Evolutionary conservation across 768 basidiomycete species (phyloP), one percentile per base, ranked within the genome.

Genomic region (Cyathus striatus): DNA sequence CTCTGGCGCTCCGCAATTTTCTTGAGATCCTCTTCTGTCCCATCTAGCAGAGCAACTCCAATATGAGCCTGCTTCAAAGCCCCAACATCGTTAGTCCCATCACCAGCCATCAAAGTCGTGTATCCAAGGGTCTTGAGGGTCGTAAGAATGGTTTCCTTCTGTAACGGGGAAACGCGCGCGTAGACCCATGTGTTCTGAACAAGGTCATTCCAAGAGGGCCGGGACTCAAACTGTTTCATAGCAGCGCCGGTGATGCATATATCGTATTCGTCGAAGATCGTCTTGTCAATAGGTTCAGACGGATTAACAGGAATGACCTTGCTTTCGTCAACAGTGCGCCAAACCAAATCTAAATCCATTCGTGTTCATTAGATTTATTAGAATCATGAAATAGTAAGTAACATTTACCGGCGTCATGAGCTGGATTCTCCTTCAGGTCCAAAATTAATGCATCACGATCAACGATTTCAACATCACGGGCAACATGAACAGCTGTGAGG

Each of bases 11-110:
- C 92, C 1, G 93, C 90, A 49, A 98, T 98, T 64, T 87, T 90
- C 62, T 89, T 79, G 18, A 99, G 66, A 55, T 97, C 95, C 52
- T 94, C 94, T 0, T 79, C 77, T 0, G 93, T 90, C 1, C 95
- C 92, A 55, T 97, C 92, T 42, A 96, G 67, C 3, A 93, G 69
- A 1, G 95, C 95, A 22, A 98, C 89, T 40, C 96, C 95, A 46
- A 99, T 86, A 61, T 99, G 92, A 1, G 96, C 96, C 60, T 96
- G 93, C 63, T 98, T 99, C 41, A 99, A 78, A 2, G 96, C 96
- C 18, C 96, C 96, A 39, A 99, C 96, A 49, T 98, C 96, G 58
- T 99, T 98, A 3, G 96, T 99, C 23, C 96, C 96, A 58, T 99
- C 96, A 40, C 96, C 96, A 4, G 94, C 96, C 96, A 98, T 98